Conservation (phyloP, 768 basidiomycete genomes). For the Trichaptum fuscoviolaceum region DNA sequence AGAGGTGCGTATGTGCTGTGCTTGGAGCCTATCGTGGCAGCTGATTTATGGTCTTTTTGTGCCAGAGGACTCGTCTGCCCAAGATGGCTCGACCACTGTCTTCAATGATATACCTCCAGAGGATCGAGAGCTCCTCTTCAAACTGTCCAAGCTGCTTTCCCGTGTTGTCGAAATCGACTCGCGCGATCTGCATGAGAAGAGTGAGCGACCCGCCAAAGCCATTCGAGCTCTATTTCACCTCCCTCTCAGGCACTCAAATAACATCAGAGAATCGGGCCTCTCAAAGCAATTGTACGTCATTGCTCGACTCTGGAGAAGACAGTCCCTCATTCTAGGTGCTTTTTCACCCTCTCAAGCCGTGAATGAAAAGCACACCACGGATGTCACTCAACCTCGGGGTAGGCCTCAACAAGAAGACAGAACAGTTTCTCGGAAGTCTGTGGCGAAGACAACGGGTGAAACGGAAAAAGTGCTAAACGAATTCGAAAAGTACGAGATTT, state of each 20-base stretch:
- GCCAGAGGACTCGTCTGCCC: not conserved
- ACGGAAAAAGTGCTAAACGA: not conserved
- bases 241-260: not conserved
- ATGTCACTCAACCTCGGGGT: not conserved
- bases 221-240: not conserved
- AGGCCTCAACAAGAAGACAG: not conserved
- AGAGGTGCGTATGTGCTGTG: not conserved
- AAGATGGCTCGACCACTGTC: not conserved
- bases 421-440: not conserved
- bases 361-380: not conserved
- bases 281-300: not conserved
- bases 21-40: not conserved
- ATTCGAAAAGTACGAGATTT: not conserved
- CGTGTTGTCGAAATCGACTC: not conserved
- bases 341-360: not conserved
- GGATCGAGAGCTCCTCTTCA: not conserved
- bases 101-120: not conserved
- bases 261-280: not conserved
- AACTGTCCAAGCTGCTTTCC: not conserved
- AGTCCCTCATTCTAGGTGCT: not conserved
- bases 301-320: not conserved
- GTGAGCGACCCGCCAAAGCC: not conserved
- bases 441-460: not conserved
- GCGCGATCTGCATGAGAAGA: not conserved
- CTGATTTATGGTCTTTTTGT: not conserved